Base-by-base conservation (phyloP, 2,329 filamentous ascomycete species). In the Exophiala mesophila region DNA sequence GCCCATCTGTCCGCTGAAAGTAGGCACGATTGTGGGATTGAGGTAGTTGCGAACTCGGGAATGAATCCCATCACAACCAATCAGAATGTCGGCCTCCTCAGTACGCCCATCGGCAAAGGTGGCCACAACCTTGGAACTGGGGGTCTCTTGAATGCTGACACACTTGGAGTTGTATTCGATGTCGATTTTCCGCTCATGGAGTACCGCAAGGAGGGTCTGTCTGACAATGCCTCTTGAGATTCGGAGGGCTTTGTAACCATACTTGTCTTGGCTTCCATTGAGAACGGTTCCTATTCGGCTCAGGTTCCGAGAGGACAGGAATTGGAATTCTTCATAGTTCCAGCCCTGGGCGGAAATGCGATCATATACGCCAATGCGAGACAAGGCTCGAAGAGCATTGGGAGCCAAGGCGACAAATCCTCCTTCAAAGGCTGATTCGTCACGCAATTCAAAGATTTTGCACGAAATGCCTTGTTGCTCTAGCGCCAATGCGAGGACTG, bases 341-440 rank as follows among this genome's bases (percentile, higher is more conserved):
- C 68, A 76, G 33, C 69, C 71, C 12, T 68, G 62, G 0, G 61
- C 47, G 4, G 60, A 58, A 35, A 80, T 60, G 3, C 63, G 63
- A 1, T 65, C 38, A 50, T 76, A 76, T 1, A 77, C 60, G 0
- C 65, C 69, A 0, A 80, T 57, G 0, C 54, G 56, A 45, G 79
- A 70, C 0, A 81, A 65, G 23, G 77, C 63, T 3, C 67, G 65
- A 1, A 81, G 66, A 0, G 75, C 73, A 39, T 80, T 80, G 5
- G 77, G 76, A 0, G 76, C 76, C 3, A 80, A 67, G 67, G 78
- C 76, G 17, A 80, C 63, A 1, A 71, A 74, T 4, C 76, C 76
- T 15, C 73, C 72, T n/a, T 70, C 69, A 42, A 71, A 64, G 1
- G 69, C 63, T 1, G 67, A 60, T 0, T 64, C 61, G 1, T 60